Conservation (phyloP, 192 early-diverging fungal species). For the Podila horticola region DNA sequence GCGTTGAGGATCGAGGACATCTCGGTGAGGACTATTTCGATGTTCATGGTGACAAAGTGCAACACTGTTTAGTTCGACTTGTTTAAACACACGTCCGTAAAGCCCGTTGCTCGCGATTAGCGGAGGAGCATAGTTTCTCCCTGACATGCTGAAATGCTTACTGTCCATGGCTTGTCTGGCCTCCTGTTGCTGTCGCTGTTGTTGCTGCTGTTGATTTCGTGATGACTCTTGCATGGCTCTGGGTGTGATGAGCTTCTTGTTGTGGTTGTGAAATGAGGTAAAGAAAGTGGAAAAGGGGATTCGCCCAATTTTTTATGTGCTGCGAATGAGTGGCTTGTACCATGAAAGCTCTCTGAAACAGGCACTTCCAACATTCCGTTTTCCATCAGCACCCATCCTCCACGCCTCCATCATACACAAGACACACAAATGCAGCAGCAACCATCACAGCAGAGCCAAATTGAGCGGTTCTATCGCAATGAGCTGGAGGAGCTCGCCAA, state of each 20-base stretch:
- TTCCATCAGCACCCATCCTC: no score
- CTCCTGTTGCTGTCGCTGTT: constrained; percentile 42
- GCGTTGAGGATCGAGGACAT: constrained; percentile 79
- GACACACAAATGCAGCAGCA: constrained; percentile 27
- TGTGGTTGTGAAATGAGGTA: neutral
- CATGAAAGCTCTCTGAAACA: no score
- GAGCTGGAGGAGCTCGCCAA: constrained; percentile 41
- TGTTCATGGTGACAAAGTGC: neutral
- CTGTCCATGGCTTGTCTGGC: constrained; percentile 55
- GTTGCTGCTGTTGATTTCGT: constrained; percentile 31
- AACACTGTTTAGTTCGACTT: neutral
- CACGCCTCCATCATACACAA: no score
- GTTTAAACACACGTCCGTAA: neutral
- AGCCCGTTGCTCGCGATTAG: neutral
- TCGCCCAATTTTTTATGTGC: no score
- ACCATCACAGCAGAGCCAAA: constrained; percentile 18
- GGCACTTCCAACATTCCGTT: no score
- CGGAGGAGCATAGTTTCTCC: neutral
- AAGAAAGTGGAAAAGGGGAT: no score
- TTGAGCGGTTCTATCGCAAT: constrained; percentile 37
- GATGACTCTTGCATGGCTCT: constrained; percentile 30
- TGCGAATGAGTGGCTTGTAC: no score
- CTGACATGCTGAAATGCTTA: constrained; percentile 11
- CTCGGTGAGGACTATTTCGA: constrained; percentile 65
- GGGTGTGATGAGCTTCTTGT: neutral